Evolutionary conservation across 768 basidiomycete genomes (phyloP), one percentile per base, ranked within the genome.

Genomic region (Suillus fuscotomentosus): DNA sequence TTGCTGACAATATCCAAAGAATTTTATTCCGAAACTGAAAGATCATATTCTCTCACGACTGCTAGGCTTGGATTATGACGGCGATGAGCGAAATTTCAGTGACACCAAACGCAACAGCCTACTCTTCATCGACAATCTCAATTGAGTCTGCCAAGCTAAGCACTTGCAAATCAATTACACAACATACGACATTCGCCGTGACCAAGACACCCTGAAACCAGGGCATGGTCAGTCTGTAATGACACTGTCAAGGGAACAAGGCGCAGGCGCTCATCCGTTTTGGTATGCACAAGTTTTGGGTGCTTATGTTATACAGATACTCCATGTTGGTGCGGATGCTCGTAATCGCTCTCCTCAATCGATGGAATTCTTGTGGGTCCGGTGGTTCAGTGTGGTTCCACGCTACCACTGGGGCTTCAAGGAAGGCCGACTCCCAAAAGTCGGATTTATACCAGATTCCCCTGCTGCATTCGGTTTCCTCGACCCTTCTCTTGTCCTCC

Each of bases 321-420:
- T 59, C 2, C 64, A 72, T 42, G 13, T 43, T 4, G 65, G 60
- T 3, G 7, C 4, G 1, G n/a, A 64, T 2, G 38, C 57, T 41
- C 11, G 9, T 20, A 57, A 47, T 65, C 39, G 65, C 24, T 62
- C 61, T 9, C 45, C 70, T 0, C 66, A 60, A 14, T 42, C 1
- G 1, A 63, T 73, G 55, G 69, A 70, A 4, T 62, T 74, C 20
- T 50, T 76, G 2, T 76, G 70, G 70, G 69, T 75, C 9, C 60
- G 63, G 2, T 72, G 70, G 74, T 50, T 72, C 24, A 2, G 24
- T 24, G 24, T 24, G 24, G 24, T 24, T 24, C 24, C 24, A 24
- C 24, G 24, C 24, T 61, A 64, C 36, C 22, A 22, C 22, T 63
- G 63, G 61, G 69, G 71, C 1, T 48, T 67, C 39, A 62, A 61